A percentile compares a stretch with the other conserved stretches of the same genome.
Conservation (phyloP, 2,329 filamentous ascomycete genomes). For the Colletotrichum sp. region DNA sequence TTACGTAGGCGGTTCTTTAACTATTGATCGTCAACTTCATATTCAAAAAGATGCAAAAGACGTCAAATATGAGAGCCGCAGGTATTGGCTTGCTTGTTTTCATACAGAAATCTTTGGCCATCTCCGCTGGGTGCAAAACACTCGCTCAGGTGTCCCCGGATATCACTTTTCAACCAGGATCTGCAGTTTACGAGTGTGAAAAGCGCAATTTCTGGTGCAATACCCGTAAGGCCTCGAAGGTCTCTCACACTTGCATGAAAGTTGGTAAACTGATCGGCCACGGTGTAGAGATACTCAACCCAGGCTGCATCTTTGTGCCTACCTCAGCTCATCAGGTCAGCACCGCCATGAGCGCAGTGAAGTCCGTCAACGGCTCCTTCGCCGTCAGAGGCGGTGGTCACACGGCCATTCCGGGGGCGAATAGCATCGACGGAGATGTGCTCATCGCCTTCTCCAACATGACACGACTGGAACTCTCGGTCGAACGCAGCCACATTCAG, state of each 20-base stretch:
- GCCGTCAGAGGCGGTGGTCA: neutral
- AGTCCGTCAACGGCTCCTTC: neutral
- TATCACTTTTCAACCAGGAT: neutral
- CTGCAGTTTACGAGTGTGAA: neutral
- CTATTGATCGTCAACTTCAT: no score
- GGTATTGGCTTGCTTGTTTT: neutral
- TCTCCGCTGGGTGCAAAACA: neutral
- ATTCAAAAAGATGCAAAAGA: neutral
- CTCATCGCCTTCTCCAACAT: neutral
- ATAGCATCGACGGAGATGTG: neutral
- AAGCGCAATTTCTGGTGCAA: neutral
- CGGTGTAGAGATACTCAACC: neutral
- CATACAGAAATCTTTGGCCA: neutral
- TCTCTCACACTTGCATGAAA: no score
- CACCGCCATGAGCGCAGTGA: rapidly evolving
- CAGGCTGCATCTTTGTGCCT: neutral
- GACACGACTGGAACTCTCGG: neutral
- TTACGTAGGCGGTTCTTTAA: no score
- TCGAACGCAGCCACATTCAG: rapidly evolving
- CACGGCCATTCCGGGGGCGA: neutral
- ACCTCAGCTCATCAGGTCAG: neutral
- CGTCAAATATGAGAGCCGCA: rapidly evolving
- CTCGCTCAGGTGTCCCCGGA: neutral
- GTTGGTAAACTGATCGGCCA: no score
- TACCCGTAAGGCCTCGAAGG: neutral